Evolutionary conservation across 2,329 filamentous ascomycete genomes (phyloP).

Genomic region (Pleurostoma richardsiae): DNA sequence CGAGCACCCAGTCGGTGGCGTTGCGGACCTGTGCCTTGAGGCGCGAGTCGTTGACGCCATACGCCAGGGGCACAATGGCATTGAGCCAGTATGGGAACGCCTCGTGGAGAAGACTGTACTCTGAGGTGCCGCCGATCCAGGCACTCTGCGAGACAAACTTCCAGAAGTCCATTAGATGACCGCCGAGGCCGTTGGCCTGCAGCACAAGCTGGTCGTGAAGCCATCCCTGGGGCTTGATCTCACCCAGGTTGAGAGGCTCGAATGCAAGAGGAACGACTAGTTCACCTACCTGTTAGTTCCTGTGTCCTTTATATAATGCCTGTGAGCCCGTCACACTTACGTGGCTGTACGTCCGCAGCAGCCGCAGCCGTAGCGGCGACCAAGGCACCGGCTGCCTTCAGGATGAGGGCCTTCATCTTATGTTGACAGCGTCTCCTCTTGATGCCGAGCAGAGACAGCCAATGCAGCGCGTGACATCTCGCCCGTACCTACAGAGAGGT

Average conservation of each 20-base stretch:
- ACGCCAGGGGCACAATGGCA: constrained; percentile 51
- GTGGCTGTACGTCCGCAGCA: not conserved
- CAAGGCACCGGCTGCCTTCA: not conserved
- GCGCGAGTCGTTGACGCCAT: constrained; percentile 37
- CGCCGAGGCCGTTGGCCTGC: constrained; percentile 2
- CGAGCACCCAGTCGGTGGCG: constrained; percentile 39
- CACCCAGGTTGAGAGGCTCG: constrained; percentile 11
- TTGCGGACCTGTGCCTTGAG: constrained; percentile 43
- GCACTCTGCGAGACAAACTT: constrained; percentile 43
- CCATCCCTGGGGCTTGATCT: constrained; percentile 8
- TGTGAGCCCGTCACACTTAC: not conserved
- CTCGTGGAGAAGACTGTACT: constrained; percentile 50
- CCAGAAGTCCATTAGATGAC: constrained; percentile 44
- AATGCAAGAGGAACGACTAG: constrained; percentile 8
- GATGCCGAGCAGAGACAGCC: not conserved
- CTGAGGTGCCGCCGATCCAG: constrained; percentile 45
- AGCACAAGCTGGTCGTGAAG: constrained; percentile 5
- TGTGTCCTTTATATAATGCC: not conserved
- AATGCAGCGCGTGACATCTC: not conserved
- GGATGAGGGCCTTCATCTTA: not conserved
- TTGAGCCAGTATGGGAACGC: constrained; percentile 56
- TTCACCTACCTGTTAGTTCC: not conserved
- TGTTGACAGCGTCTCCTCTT: not conserved
- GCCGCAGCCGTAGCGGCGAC: not conserved
- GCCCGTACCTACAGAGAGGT: not conserved